Base-by-base conservation (phyloP, 371 early-diverging fungal genomes). In the Conidiobolus coronatus region DNA sequence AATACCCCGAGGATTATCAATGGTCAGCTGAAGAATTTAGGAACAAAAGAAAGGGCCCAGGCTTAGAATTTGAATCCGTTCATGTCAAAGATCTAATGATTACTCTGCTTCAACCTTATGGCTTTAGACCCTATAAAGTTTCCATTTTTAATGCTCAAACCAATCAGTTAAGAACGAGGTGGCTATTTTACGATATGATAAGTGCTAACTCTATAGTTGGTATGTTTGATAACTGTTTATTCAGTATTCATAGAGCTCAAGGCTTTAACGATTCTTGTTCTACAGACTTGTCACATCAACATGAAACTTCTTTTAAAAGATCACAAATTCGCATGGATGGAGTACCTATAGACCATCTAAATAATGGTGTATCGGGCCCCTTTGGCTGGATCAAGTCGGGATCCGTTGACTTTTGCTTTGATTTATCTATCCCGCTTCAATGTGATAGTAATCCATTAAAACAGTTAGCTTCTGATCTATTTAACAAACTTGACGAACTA, bases 371-470 rank as follows among this genome's bases (percentile, higher is more conserved):
- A 3, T 70, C 71, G 20, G 93, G 92, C 0, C 93, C 96, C 0
- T 76, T 90, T 33, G 82, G 84, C 3, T 95, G 96, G 96, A 81
- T 95, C 49, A 86, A 79, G 5, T 68, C 78, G 1, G 93, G 92
- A 11, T 78, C 70, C 8, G 71, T 95, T 0, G 91, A 92, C 55
- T 63, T 93, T 2, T 68, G 70, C 9, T 77, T 82, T 12, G 70
- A 77, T 43, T 68, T 84, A 40, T 66, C 63, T 48, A 74, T 82
- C 38, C 85, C 85, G 1, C 54, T 65, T 22, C 72, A 77, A 40
- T 68, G 76, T 1, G 68, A 66, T 1, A 21, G 73, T 43, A 64
- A 67, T 49, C 57, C 69, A 3, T 50, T 86, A 48, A 68, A 75
- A 9, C 70, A 73, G 42, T 53, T 86, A 1, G 79, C 84, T 0